Percentiles rank a stretch among this genome's conserved stretches.
Conservation (phyloP, 345 rosid species). For the Citrus cavaleriei region DNA sequence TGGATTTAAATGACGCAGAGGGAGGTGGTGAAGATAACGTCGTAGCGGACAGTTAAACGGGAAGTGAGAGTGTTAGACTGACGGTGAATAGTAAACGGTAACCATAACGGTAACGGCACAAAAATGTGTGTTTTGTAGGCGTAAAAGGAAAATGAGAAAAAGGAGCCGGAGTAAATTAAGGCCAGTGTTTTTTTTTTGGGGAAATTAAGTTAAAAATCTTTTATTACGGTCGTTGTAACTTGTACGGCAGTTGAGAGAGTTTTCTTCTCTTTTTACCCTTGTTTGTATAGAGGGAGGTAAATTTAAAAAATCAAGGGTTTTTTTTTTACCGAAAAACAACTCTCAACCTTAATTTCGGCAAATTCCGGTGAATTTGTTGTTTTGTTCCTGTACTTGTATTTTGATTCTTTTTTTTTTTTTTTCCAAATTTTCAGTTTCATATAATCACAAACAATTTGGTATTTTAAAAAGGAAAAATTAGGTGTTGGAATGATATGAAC, state of each 20-base stretch:
- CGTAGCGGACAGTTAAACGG: slow-evolving; percentile 34
- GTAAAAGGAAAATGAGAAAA: not conserved
- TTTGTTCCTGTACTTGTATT: not conserved
- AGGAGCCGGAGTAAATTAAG: not conserved
- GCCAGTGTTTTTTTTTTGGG: slow-evolving; percentile 19
- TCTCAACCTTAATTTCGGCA: slow-evolving; percentile 3
- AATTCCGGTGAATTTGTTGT: not conserved
- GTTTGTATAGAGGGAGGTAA: slow-evolving; percentile 29
- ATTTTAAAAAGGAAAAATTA: slow-evolving; percentile 14
- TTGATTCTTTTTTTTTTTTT: not conserved
- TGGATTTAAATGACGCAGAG: slow-evolving; percentile 1
- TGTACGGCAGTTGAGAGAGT: slow-evolving; percentile 2
- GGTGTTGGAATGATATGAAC: slow-evolving; percentile 27
- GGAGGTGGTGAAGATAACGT: slow-evolving; percentile 22
- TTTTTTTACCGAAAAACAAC: slow-evolving; percentile 8
- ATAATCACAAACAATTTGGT: too few relatives aligned
- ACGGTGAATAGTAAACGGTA: slow-evolving; percentile 20
- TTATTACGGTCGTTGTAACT: slow-evolving; percentile 5
- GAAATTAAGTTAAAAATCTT: slow-evolving; percentile 13
- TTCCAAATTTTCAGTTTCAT: too few relatives aligned
- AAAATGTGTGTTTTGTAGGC: not conserved
- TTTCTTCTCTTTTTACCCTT: slow-evolving; percentile 12
- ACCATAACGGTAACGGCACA: slow-evolving; percentile 16
- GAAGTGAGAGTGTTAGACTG: slow-evolving; percentile 12
- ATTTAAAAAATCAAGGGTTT: not conserved